Base-by-base conservation (phyloP, 2,329 filamentous ascomycete genomes). In the Aureobasidium sp. region DNA sequence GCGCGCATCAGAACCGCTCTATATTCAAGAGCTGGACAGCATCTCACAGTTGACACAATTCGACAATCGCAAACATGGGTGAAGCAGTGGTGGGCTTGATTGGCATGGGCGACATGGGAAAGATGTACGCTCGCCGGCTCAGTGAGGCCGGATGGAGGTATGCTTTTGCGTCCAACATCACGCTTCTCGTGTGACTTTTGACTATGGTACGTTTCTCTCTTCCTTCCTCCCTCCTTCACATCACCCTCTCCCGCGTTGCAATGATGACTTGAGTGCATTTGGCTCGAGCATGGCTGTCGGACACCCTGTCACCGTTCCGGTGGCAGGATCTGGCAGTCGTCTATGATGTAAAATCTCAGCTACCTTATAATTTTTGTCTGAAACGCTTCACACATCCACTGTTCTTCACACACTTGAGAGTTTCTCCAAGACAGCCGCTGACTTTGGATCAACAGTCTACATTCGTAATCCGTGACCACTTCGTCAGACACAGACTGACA, bases 201-300 rank as follows among this genome's bases (percentile, higher is more conserved):
- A 58, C 44, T 51, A 68, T 71, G 75, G 74, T 77, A 74, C 72
- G 75, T 70, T 64, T 48, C 44, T 61, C 66, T 45, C 45, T 34
- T 7, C 3, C 9, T 11, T 55, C n/a, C 52, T 63, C 57, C 56
- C 64, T 62, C 48, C 60, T 44, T 37, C 63, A 44, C 56, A 31
- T 44, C 17, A 62, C 44, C n/a, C 15, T 55, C 63, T 64, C 47
- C 63, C 62, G 61, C 64, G 70, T 76, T 48, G 75, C 75, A 74
- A 91, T 95, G 93, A 97, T 97, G 93, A 97, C 93, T 91, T 93
- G 93, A 97, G 93, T 92, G 93, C 93, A 97, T 97, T 97, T 97
- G 93, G 93, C 93, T 97, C 91, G 93, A 97, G 93, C 83, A 96
- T 91, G 85, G 86, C 80, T 77, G 79, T 81, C 79, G 78, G 79